phyloP scores from a whole-genome alignment of 345 rosid genomes.

The Heritiera fomes region DNA sequence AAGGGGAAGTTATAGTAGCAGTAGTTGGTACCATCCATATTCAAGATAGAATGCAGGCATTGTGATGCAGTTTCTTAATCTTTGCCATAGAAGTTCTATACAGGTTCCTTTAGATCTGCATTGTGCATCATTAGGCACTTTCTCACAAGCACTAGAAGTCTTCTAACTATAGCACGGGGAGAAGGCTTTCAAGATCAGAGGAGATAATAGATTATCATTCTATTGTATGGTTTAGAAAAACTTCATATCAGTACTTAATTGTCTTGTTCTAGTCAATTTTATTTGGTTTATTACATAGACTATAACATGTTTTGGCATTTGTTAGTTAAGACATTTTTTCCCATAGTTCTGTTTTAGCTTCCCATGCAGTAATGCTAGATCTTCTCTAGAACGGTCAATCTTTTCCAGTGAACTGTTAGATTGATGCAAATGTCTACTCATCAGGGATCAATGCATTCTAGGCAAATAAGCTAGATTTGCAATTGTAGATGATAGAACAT shows the following conservation, averaged over 20 bases:
- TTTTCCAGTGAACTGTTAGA: not conserved
- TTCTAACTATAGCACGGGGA: conserved; percentile 25
- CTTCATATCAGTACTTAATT: conserved; percentile 31
- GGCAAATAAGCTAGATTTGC: conserved; percentile 14
- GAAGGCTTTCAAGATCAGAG: conserved; percentile 42
- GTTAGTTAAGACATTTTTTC: conserved; percentile 35
- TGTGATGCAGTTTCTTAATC: conserved; percentile 41
- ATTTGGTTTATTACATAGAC: too few species aligned
- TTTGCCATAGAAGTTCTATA: conserved; percentile 46
- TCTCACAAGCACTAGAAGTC: conserved; percentile 42
- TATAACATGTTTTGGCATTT: conserved; percentile 13
- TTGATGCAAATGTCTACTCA: not conserved
- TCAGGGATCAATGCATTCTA: not conserved
- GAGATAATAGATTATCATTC: conserved; percentile 27
- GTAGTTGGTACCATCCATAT: conserved; percentile 96
- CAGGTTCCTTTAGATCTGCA: conserved; percentile 41
- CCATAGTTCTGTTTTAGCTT: too few species aligned
- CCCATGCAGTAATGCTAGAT: not conserved
- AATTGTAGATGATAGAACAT: not conserved
- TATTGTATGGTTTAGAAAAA: conserved; percentile 33
- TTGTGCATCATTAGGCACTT: conserved; percentile 47
- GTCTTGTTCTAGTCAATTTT: conserved; percentile 26
- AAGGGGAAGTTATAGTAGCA: conserved; percentile 88
- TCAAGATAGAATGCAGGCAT: conserved; percentile 56
- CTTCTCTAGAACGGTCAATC: not conserved